Percentiles rank a stretch among this genome's conserved stretches.
phyloP scores from a whole-genome alignment of 129 eudicot genomes.

The Centaurea solstitialis region DNA sequence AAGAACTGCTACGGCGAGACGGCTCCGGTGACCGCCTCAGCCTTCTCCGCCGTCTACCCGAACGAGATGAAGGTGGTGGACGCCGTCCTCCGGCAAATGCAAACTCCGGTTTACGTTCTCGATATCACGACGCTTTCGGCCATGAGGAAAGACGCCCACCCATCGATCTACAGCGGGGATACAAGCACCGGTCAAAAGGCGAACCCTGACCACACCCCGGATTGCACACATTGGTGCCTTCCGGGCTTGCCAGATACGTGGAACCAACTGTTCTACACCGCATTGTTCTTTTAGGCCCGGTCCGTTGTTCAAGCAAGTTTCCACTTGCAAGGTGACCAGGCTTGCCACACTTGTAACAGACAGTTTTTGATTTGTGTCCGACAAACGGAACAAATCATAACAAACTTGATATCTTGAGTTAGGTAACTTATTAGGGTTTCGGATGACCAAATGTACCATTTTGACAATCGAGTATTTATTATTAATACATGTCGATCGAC shows the following conservation, averaged over 20 bases:
- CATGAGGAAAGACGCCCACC: conserved; percentile 93
- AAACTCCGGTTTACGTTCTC: conserved; percentile 63
- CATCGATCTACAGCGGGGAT: conserved; percentile 84
- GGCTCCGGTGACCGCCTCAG: conserved; percentile 52
- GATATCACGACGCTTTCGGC: conserved; percentile 82
- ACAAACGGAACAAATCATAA: neutral
- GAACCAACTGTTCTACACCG: conserved; percentile 88
- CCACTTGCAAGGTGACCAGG: neutral
- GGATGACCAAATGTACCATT: conserved; percentile 28
- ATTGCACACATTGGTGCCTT: conserved; percentile 97
- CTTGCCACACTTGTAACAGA: neutral
- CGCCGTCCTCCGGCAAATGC: conserved; percentile 60
- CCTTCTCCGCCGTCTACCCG: conserved; percentile 48
- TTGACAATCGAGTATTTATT: conserved; percentile 10
- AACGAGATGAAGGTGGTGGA: conserved; percentile 71
- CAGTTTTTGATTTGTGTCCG: neutral
- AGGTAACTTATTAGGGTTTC: conserved; percentile 22
- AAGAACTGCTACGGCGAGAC: conserved; percentile 89
- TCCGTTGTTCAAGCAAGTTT: neutral
- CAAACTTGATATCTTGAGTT: conserved; percentile 12
- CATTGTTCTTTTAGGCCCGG: conserved; percentile 46
- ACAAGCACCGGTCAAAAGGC: conserved; percentile 69
- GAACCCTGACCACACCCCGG: conserved; percentile 73
- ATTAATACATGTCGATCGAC: neutral
- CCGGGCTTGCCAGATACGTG: conserved; percentile 97